Evolutionary conservation across 1,139 yeast genomes (phyloP), one percentile per base, ranked within the genome.

Genomic region (Kodamaea arcana): DNA sequence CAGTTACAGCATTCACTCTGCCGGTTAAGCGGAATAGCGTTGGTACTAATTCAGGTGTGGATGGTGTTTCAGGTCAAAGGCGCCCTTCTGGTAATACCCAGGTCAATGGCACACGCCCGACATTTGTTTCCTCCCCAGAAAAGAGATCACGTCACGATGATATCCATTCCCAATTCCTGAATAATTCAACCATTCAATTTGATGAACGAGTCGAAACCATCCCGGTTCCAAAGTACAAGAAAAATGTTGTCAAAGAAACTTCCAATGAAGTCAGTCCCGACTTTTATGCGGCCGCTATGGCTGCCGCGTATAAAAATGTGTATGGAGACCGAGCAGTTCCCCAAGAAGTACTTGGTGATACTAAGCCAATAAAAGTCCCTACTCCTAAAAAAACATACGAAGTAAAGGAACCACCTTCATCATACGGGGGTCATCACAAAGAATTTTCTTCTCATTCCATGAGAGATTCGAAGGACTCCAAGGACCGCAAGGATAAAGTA

Each of bases 161-260:
- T 15, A 18, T 31, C 11, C 14, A 12, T 24, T 15, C 33, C 9
- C 15, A 13, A 1, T 35, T 34, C 23, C 53, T 57, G 1, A 45
- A 48, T 2, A 43, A 42, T 3, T 48, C 52, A 27, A 65, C 72
- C 2, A 69, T 69, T 37, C 63, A 65, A 42, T 69, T 69, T 38
- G 56, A 56, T 32, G 67, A 65, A 12, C 56, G 53, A 7, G 69
- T 67, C 7, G 69, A 67, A 42, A 68, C 72, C 2, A 66, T 68
- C 24, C 64, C 67, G 1, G 51, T 58, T 24, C 37, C 40, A 22
- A 20, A 28, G 4, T 32, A 29, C 20, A 31, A 33, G 18, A 27
- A 9, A 10, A 24, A 17, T 13, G 13, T 7, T 11, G 26, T 26
- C n/a, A 18, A 29, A 6, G 24, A 12, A 23, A 15, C 27, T 6